Conservation (phyloP, 2,329 filamentous ascomycete species). For the Trichoderma pleuroti region DNA sequence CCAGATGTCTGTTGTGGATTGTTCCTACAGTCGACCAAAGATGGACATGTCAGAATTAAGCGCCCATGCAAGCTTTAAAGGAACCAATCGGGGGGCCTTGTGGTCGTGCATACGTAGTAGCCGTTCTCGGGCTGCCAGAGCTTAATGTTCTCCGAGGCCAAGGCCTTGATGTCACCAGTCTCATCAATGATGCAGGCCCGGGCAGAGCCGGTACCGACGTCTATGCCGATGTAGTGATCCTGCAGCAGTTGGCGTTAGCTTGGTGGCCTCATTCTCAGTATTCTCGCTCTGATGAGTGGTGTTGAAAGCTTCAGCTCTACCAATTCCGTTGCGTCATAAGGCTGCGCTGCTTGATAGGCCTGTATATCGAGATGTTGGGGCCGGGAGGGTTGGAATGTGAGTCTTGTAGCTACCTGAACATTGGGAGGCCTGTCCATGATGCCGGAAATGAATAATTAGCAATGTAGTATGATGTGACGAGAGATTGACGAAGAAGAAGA, state of each 20-base stretch:
- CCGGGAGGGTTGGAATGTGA: not conserved
- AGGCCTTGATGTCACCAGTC: slow-evolving; percentile 78
- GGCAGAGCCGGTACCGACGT: slow-evolving; percentile 94
- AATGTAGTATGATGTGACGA: slow-evolving; percentile 12
- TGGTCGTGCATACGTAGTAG: slow-evolving; percentile 59
- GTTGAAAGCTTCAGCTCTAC: not conserved
- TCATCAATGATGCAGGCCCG: slow-evolving; percentile 93
- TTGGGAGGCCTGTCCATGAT: slow-evolving; percentile 34
- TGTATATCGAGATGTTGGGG: not conserved
- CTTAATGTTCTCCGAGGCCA: slow-evolving; percentile 73
- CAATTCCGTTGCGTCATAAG: not conserved
- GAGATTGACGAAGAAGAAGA: slow-evolving; percentile 11
- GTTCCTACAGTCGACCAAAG: slow-evolving; percentile 57
- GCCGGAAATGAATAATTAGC: slow-evolving; percentile 23
- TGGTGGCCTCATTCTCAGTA: not conserved
- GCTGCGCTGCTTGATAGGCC: not conserved
- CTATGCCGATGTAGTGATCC: slow-evolving; percentile 75
- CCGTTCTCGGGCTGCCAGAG: slow-evolving; percentile 75
- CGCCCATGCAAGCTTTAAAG: not conserved
- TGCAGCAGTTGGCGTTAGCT: slow-evolving; percentile 27
- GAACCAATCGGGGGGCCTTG: not conserved
- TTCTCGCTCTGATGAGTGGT: not conserved
- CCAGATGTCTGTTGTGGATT: slow-evolving; percentile 98
- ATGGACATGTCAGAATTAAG: slow-evolving; percentile 11
- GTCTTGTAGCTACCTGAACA: slow-evolving; percentile 29